Evolutionary conservation across 495 filamentous ascomycete species (phyloP).

Genomic region (Neurospora sublineolata): DNA sequence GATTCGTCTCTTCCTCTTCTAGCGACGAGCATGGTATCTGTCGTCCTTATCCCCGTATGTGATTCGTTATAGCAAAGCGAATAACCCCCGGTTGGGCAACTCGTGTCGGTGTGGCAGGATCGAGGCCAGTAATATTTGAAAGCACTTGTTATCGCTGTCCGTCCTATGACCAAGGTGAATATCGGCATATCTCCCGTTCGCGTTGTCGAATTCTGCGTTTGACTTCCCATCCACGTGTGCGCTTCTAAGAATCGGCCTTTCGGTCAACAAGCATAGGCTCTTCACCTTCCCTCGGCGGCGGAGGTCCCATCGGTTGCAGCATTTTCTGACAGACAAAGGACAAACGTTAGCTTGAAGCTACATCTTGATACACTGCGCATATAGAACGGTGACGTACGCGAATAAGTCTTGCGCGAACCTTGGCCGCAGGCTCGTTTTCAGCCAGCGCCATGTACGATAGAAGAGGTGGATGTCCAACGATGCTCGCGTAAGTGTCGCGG

Average conservation of each 20-base stretch:
- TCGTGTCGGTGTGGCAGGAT: background rate
- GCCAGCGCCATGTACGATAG: conserved; percentile 84
- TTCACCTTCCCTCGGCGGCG: conserved; percentile 53
- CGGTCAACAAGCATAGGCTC: conserved; percentile 10
- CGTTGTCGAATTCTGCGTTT: background rate
- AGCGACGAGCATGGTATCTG: background rate
- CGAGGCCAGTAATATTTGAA: background rate
- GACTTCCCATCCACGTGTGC: background rate
- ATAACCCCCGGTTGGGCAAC: background rate
- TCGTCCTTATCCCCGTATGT: background rate
- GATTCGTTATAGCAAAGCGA: background rate
- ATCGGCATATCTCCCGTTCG: background rate
- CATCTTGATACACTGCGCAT: background rate
- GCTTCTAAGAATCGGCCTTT: background rate
- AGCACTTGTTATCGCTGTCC: background rate
- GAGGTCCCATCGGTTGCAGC: conserved; percentile 80
- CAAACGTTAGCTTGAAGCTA: background rate
- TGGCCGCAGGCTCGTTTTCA: conserved; percentile 68
- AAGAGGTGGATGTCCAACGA: conserved; percentile 81
- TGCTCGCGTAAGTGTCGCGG: conserved; percentile 70
- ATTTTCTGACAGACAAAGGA: conserved; percentile 47
- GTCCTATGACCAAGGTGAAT: background rate
- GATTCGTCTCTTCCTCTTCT: background rate
- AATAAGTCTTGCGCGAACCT: conserved; percentile 64
- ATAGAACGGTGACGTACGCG: conserved; percentile 35